Conservation (phyloP, 2,329 filamentous ascomycete genomes). For the Blastomyces gilchristii region DNA sequence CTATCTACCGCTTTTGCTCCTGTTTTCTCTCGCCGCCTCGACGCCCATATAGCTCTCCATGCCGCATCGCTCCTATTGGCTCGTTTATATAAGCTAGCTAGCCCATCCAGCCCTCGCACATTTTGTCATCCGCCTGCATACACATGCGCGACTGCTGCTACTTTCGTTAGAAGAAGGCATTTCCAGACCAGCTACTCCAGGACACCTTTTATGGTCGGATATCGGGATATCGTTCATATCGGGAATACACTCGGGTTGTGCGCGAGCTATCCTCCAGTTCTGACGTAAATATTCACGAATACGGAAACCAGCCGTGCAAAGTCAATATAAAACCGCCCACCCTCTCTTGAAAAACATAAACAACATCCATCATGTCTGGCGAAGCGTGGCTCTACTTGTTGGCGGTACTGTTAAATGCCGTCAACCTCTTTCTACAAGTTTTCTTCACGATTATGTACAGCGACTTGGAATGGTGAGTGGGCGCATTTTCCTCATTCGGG, state of each 20-base stretch:
- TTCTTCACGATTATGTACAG: slow-evolving; percentile 99
- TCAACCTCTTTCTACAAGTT: slow-evolving; percentile 98
- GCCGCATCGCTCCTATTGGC: slow-evolving; percentile 1
- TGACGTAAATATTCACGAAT: neutral
- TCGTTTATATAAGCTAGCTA: neutral
- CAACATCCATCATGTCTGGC: slow-evolving; percentile 64
- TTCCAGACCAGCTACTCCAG: neutral
- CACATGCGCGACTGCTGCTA: neutral
- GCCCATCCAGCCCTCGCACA: neutral
- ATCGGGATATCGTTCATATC: neutral
- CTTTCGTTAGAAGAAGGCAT: neutral
- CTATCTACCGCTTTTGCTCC: neutral
- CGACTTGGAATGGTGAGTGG: slow-evolving; percentile 92
- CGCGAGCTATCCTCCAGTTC: neutral
- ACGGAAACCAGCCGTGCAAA: neutral
- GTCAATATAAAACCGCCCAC: neutral
- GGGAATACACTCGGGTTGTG: neutral
- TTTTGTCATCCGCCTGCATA: neutral
- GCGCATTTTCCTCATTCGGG: slow-evolving; percentile 7
- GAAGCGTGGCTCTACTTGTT: slow-evolving; percentile 98
- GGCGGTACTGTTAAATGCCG: slow-evolving; percentile 97
- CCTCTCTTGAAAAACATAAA: neutral
- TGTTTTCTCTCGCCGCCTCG: neutral
- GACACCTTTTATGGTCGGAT: neutral
- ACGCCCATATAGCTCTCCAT: neutral